Conservation (phyloP, 1,139 yeast genomes). For the Scheffersomyces stambukii region DNA sequence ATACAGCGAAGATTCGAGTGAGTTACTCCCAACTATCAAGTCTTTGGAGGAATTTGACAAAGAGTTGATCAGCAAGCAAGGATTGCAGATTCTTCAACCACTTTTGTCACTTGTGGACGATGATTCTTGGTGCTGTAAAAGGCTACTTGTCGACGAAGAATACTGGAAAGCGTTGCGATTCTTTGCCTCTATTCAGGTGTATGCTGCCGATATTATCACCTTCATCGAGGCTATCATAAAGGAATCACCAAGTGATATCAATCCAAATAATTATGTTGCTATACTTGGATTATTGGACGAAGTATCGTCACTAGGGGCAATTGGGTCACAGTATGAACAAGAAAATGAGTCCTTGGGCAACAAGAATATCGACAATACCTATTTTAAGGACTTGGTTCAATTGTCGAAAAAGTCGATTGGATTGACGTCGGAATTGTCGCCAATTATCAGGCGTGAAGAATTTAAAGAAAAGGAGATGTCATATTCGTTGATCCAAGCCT, state of each 20-base stretch:
- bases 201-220: slow-evolving; percentile 45
- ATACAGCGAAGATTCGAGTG: slow-evolving; percentile 17
- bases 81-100: slow-evolving; percentile 50
- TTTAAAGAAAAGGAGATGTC: slow-evolving; percentile 33
- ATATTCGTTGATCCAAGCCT: slow-evolving; percentile 67
- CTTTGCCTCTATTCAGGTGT: slow-evolving; percentile 53
- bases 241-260: slow-evolving; percentile 34
- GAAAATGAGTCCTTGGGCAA: slow-evolving; percentile 33
- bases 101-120: slow-evolving; percentile 48
- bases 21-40: slow-evolving; percentile 20
- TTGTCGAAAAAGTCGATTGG: slow-evolving; percentile 61
- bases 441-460: slow-evolving; percentile 20
- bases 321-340: slow-evolving; percentile 75
- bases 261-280: slow-evolving; percentile 53
- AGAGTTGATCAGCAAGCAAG: slow-evolving; percentile 41
- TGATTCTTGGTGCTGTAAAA: slow-evolving; percentile 43
- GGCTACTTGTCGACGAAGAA: slow-evolving; percentile 40
- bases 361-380: slow-evolving; percentile 34
- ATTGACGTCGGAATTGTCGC: slow-evolving; percentile 49
- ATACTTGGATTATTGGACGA: slow-evolving; percentile 73
- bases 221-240: slow-evolving; percentile 46
- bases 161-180: slow-evolving; percentile 64
- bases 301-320: slow-evolving; percentile 76
- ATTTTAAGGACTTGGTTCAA: slow-evolving; percentile 48
- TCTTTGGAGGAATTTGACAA: slow-evolving; percentile 27